A percentile compares a stretch with the other conserved stretches of the same genome.
Evolutionary conservation across 2,329 filamentous ascomycete species (phyloP).

Genomic region (Aspergillus melleus): DNA sequence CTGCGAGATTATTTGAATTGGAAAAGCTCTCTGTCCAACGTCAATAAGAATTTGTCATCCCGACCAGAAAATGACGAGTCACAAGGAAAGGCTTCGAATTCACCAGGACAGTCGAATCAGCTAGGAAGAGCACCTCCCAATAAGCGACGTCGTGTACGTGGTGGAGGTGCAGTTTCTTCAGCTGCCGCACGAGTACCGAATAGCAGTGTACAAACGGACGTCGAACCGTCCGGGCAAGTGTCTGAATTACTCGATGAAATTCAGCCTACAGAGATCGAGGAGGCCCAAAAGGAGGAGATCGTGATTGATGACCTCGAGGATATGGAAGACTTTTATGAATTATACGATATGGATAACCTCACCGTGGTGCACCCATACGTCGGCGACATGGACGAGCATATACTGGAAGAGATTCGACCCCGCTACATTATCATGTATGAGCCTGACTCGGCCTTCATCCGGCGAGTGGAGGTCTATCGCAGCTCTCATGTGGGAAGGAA

Average conservation of each 20-base stretch:
- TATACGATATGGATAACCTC: conserved; percentile 88
- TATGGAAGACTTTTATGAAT: conserved; percentile 87
- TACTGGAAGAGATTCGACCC: conserved; percentile 91
- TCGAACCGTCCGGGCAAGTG: conserved; percentile 77
- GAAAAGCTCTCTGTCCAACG: conserved; percentile 85
- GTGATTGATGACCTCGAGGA: conserved; percentile 78
- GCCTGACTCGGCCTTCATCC: conserved; percentile 89
- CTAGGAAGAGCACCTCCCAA: conserved; percentile 72
- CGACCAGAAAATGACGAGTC: conserved; percentile 27
- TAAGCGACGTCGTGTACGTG: conserved; percentile 81
- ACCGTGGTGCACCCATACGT: conserved; percentile 91
- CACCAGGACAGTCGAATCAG: conserved; percentile 18
- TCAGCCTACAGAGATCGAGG: conserved; percentile 74
- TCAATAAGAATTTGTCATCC: conserved; percentile 58
- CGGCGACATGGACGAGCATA: conserved; percentile 90
- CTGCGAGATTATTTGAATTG: conserved; percentile 84
- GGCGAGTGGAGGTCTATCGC: conserved; percentile 90
- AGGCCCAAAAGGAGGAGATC: conserved; percentile 67
- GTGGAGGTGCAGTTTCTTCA: conserved; percentile 65
- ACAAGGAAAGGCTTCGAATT: conserved; percentile 22
- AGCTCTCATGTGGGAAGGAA: conserved; percentile 88
- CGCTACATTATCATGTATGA: conserved; percentile 99
- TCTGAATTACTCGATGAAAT: conserved; percentile 80
- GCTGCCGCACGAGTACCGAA: conserved; percentile 66
- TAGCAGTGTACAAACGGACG: conserved; percentile 72